Percentiles rank a stretch among this genome's conserved stretches.
phyloP scores from a whole-genome alignment of 495 filamentous ascomycete genomes.

The Apodospora peruviana region DNA sequence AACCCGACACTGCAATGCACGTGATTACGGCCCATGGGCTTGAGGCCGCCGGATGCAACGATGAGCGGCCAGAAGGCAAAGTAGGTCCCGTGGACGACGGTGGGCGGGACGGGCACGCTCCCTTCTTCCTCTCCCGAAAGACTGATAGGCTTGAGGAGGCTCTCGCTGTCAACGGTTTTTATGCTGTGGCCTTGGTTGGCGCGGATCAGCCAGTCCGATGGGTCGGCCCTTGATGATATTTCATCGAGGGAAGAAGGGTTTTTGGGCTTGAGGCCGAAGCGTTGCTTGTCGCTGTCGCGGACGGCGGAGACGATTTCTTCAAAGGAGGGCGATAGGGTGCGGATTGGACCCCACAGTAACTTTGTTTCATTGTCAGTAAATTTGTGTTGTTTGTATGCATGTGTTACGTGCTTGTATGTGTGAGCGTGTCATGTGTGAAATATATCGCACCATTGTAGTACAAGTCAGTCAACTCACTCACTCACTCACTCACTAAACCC shows the following conservation, averaged over 20 bases:
- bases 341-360: slow-evolving; percentile 66
- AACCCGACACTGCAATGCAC: slow-evolving; percentile 78
- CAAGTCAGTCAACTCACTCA: background rate
- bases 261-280: slow-evolving; percentile 63
- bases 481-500: background rate
- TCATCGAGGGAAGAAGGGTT: slow-evolving; percentile 27
- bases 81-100: slow-evolving; percentile 84
- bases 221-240: slow-evolving; percentile 39
- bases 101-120: slow-evolving; percentile 42
- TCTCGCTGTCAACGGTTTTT: slow-evolving; percentile 55
- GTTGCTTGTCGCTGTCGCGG: slow-evolving; percentile 77
- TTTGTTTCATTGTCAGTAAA: slow-evolving; percentile 26
- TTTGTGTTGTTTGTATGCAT: background rate
- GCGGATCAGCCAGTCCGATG: slow-evolving; percentile 76
- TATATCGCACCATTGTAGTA: background rate
- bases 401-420: background rate
- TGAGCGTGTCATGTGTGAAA: background rate
- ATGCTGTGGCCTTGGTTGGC: slow-evolving; percentile 89
- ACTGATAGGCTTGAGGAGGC: slow-evolving; percentile 62
- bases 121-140: slow-evolving; percentile 27
- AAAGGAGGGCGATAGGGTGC: slow-evolving; percentile 64
- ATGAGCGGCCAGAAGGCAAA: slow-evolving; percentile 71
- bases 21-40: slow-evolving; percentile 74
- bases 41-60: slow-evolving; percentile 64
- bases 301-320: slow-evolving; percentile 69